A percentile compares a stretch with the other conserved stretches of the same genome.
Evolutionary conservation across 805 yeast species (phyloP).

Genomic region (Ogataea ramenticola): DNA sequence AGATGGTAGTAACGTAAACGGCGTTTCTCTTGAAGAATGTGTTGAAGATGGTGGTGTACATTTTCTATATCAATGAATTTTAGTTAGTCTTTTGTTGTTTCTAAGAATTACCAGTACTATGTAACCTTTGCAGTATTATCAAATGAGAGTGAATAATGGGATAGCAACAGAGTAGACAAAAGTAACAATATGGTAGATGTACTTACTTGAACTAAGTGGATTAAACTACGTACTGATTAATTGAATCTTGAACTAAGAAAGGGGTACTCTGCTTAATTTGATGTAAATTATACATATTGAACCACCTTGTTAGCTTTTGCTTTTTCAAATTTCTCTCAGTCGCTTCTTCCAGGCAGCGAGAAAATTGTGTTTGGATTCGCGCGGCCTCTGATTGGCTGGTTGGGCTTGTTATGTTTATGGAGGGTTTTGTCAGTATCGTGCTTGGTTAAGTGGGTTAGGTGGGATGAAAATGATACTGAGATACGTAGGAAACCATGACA

Average conservation of each 20-base stretch:
- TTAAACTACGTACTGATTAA: no score
- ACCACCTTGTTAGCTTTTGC: not conserved
- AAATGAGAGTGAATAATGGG: no score
- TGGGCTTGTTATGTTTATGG: not conserved
- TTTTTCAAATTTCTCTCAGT: not conserved
- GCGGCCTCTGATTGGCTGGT: conserved; percentile 2
- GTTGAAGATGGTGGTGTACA: conserved; percentile 19
- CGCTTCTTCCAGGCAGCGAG: not conserved
- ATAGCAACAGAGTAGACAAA: not conserved
- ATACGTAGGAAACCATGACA: no score
- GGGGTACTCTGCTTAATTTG: not conserved
- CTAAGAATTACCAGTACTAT: no score
- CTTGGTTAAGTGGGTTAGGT: no score
- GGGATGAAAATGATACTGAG: no score
- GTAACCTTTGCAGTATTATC: no score
- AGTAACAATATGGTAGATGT: not conserved
- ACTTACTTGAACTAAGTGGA: not conserved
- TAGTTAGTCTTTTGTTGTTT: not conserved
- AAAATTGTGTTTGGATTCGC: not conserved
- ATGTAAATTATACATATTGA: no score
- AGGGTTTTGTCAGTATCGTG: no score
- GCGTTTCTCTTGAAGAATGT: conserved; percentile 84
- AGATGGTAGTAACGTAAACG: conserved; percentile 73
- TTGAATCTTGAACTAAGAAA: no score
- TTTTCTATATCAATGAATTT: not conserved